These are phyloP conservation scores for Monilinia aucupariae DNA, from an alignment of 2,329 filamentous ascomycete species.

Conservation along the genomic window DNA sequence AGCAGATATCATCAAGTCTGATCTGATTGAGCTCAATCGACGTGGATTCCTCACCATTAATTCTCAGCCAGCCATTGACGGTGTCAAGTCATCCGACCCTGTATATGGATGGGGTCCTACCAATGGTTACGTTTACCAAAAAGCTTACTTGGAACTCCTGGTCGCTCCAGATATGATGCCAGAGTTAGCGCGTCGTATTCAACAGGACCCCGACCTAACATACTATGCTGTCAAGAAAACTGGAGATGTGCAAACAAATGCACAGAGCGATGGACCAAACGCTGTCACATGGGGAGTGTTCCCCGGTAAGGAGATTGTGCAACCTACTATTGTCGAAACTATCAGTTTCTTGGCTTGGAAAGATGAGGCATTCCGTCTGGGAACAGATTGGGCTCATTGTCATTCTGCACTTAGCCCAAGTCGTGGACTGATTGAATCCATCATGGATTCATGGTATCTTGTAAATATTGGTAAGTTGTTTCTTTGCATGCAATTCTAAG, in stretches of 20 bases:
- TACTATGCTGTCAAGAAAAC: slow-evolving; percentile 89
- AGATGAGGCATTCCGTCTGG: slow-evolving; percentile 91
- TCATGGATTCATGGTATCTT: slow-evolving; percentile 89
- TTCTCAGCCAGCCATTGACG: slow-evolving; percentile 91
- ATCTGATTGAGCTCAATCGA: slow-evolving; percentile 76
- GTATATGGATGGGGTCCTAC: slow-evolving; percentile 90
- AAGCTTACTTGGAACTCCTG: slow-evolving; percentile 90
- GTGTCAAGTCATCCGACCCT: slow-evolving; percentile 79
- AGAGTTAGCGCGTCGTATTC: slow-evolving; percentile 72
- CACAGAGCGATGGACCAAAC: slow-evolving; percentile 80
- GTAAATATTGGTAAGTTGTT: slow-evolving; percentile 78
- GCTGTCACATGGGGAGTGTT: slow-evolving; percentile 99
- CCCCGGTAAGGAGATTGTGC: slow-evolving; percentile 98
- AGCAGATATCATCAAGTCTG: slow-evolving; percentile 68
- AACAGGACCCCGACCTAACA: slow-evolving; percentile 73
- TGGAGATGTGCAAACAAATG: slow-evolving; percentile 78
- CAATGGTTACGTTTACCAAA: slow-evolving; percentile 97
- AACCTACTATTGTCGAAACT: slow-evolving; percentile 98
- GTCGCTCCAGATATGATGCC: slow-evolving; percentile 74
- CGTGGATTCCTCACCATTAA: slow-evolving; percentile 92
- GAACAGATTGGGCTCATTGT: slow-evolving; percentile 90
- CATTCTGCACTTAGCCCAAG: slow-evolving; percentile 72
- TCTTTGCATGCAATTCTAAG: background rate
- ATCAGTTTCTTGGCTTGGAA: slow-evolving; percentile 98
- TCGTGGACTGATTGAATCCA: slow-evolving; percentile 68